These are phyloP conservation scores for Xerocomellus chrysenteron DNA, from an alignment of 768 basidiomycete species.

Conservation along the genomic window DNA sequence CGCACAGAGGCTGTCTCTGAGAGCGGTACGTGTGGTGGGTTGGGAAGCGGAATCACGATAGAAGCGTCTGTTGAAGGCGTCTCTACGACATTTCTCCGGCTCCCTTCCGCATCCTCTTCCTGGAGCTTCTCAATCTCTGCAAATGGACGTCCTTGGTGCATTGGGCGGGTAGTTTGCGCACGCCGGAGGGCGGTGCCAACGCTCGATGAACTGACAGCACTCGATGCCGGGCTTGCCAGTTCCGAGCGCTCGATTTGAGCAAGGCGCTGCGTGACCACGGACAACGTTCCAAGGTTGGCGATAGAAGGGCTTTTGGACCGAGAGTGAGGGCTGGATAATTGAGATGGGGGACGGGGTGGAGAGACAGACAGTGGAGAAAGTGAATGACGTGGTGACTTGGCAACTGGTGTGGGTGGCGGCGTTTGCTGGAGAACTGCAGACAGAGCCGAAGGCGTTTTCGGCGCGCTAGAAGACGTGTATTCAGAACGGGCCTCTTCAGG, in stretches of 20 bases:
- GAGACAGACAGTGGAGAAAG: conserved; percentile 21
- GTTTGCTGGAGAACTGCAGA: not conserved
- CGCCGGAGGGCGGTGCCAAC: conserved; percentile 24
- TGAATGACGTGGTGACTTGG: conserved; percentile 24
- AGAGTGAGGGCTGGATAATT: conserved; percentile 23
- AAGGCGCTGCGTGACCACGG: conserved; percentile 65
- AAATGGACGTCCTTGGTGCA: conserved; percentile 18
- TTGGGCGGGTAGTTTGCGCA: conserved; percentile 18
- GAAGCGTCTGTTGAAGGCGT: conserved; percentile 26
- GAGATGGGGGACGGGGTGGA: conserved; percentile 27
- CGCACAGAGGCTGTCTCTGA: conserved; percentile 17
- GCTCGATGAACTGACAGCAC: conserved; percentile 22
- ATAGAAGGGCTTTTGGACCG: conserved; percentile 57
- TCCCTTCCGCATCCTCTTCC: not conserved
- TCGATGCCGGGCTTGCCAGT: conserved; percentile 18
- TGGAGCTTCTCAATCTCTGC: conserved; percentile 25
- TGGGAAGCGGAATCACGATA: conserved; percentile 24
- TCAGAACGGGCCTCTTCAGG: conserved; percentile 24
- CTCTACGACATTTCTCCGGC: not conserved
- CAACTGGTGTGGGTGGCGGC: conserved; percentile 26
- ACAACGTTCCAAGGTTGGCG: conserved; percentile 55
- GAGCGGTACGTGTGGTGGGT: conserved; percentile 5
- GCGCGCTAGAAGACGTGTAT: conserved; percentile 27
- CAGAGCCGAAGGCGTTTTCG: conserved; percentile 3
- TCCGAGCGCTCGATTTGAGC: conserved; percentile 51